These are phyloP conservation scores for Polytolypa hystricis DNA, from an alignment of 2,329 filamentous ascomycete species.

Conservation along the genomic window DNA sequence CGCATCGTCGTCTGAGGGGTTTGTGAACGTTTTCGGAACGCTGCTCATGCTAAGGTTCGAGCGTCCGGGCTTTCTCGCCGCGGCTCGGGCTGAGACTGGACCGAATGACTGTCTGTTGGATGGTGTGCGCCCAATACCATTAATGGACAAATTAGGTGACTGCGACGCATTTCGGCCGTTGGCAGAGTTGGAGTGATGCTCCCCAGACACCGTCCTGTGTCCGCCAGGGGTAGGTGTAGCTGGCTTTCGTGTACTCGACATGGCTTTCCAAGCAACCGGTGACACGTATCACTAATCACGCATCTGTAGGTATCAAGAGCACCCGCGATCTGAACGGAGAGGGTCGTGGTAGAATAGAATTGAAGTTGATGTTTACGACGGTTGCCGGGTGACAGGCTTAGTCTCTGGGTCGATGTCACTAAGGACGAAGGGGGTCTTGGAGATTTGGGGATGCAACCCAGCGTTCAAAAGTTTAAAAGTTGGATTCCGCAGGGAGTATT, in stretches of 20 bases:
- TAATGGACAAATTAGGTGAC: constrained; percentile 40
- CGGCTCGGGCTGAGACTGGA: constrained; percentile 62
- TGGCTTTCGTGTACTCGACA: constrained; percentile 9
- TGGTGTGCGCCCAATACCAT: constrained; percentile 47
- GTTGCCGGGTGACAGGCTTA: no score
- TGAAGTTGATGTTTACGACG: no score
- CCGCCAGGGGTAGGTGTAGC: not conserved
- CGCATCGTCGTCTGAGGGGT: constrained; percentile 55
- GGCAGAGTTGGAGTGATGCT: constrained; percentile 9
- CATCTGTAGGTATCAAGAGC: no score
- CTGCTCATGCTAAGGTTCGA: constrained; percentile 34
- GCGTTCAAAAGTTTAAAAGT: no score
- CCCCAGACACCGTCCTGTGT: constrained; percentile 3
- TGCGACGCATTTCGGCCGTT: constrained; percentile 31
- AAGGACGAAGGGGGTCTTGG: no score
- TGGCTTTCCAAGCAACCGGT: constrained; percentile 1
- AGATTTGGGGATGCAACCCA: no score
- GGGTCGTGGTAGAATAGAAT: no score
- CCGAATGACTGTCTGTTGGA: constrained; percentile 46
- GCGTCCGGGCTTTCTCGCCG: constrained; percentile 47
- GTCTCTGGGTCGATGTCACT: no score
- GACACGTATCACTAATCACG: constrained; percentile 3
- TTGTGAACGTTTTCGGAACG: constrained; percentile 35
- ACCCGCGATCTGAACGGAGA: no score
- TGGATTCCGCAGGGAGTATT: no score